Evolutionary conservation across 2,329 filamentous ascomycete genomes (phyloP).

Genomic region (Parascedosporium putredinis): DNA sequence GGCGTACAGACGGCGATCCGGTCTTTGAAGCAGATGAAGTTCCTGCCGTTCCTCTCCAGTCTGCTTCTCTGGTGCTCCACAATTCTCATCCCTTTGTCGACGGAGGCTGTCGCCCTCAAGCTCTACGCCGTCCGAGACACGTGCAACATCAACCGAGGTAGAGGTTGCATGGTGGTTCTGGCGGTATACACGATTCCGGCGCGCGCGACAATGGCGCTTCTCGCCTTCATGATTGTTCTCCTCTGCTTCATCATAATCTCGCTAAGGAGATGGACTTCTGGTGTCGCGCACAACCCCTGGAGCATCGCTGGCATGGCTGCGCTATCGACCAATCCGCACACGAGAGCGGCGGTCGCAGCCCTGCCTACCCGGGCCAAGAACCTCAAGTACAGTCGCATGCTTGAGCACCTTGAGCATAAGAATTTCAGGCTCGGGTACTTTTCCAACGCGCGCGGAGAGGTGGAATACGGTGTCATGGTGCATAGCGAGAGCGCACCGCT

Average conservation of each 20-base stretch:
- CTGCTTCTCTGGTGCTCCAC: slow-evolving; percentile 23
- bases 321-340: slow-evolving; percentile 20
- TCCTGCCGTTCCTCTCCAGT: slow-evolving; percentile 26
- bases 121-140: slow-evolving; percentile 19
- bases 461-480: slow-evolving; percentile 22
- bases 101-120: slow-evolving; percentile 28
- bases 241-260: slow-evolving; percentile 20
- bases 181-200: slow-evolving; percentile 23
- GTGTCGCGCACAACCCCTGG: slow-evolving; percentile 30
- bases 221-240: slow-evolving; percentile 18
- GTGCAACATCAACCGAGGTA: slow-evolving; percentile 19
- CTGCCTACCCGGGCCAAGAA: neutral
- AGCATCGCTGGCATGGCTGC: slow-evolving; percentile 25
- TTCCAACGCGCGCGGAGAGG: slow-evolving; percentile 12
- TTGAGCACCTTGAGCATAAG: slow-evolving; percentile 11
- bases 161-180: slow-evolving; percentile 23
- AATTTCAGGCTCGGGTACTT: slow-evolving; percentile 21
- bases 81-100: slow-evolving; percentile 27
- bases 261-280: slow-evolving; percentile 24
- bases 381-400: slow-evolving; percentile 11
- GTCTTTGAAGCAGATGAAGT: slow-evolving; percentile 22
- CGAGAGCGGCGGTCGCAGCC: slow-evolving; percentile 15
- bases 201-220: slow-evolving; percentile 12
- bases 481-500: neutral
- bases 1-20: slow-evolving; percentile 23